Evolutionary conservation across 2,329 filamentous ascomycete species (phyloP), one percentile per base, ranked within the genome.

Genomic region (Pestalotiopsis sp.): DNA sequence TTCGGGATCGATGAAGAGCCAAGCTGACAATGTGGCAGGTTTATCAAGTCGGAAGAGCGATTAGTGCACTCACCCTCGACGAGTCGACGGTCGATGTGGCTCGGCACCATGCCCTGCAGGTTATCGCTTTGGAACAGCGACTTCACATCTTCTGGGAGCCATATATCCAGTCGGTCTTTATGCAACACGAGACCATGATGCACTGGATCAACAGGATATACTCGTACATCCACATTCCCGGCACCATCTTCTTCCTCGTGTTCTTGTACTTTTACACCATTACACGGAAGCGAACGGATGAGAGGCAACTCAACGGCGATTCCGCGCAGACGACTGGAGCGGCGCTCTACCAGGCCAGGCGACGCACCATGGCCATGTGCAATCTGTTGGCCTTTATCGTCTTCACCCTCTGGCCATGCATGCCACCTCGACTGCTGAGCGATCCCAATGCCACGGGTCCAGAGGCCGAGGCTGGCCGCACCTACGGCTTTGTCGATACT

Each of bases 161-260:
- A 3, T 81, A 79, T 23, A 79, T 85, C 31, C 83, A 85, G 68
- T 74, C 75, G 17, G 84, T 80, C 75, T 84, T 84, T 68, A 77
- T 84, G 59, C 77, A 80, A 23, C 85, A 85, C 65, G 85, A 89
- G 1, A 76, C 81, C 36, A 74, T 91, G 57, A 86, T 94, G 82
- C 87, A 84, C 72, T 92, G 87, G 87, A 92, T 90, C 73, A 93
- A 93, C 79, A 86, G 91, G 75, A 85, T 88, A 36, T 93, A 93
- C 80, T 93, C 91, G 5, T 93, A 93, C 79, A 92, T 94, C 74
- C 92, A 93, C 78, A 93, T 93, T 68, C 92, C 91, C 0, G 91
- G 91, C 14, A 93, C 91, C 5, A 93, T 93, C 72, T 84, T 91
- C 59, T 94, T 93, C 75, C 78, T 84, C 17, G 81, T 86, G 49